Conservation (phyloP, 1,139 yeast genomes). For the Taphrina wiesneri region DNA sequence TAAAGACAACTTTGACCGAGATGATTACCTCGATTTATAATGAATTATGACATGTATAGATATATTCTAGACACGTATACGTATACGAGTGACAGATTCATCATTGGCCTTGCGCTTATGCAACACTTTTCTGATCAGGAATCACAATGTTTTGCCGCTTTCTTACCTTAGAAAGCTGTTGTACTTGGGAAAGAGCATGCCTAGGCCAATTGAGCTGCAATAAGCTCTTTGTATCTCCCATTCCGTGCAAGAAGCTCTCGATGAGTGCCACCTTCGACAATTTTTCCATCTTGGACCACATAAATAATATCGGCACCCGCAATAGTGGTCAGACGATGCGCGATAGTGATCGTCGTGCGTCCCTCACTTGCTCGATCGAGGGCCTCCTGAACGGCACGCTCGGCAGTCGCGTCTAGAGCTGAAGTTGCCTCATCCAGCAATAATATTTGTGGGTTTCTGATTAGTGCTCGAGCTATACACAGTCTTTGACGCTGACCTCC, state of each 20-base stretch:
- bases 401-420: conserved; percentile 69
- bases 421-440: conserved; percentile 64
- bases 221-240: conserved; percentile 37
- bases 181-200: no score
- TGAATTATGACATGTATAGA: no score
- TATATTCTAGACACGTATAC: background rate
- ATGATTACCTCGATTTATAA: no score
- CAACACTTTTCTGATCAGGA: background rate
- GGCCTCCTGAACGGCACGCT: conserved; percentile 72
- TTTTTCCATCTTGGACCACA: conserved; percentile 75
- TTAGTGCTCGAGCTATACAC: conserved; percentile 76
- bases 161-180: no score
- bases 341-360: conserved; percentile 76
- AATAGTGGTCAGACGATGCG: conserved; percentile 86
- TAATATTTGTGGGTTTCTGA: conserved; percentile 67
- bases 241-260: conserved; percentile 59
- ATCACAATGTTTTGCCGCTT: no score
- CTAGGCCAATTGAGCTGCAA: conserved; percentile 27
- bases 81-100: background rate
- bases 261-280: conserved; percentile 80
- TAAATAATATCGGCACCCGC: conserved; percentile 77
- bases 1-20: no score
- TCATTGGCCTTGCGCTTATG: background rate
- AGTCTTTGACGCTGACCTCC: conserved; percentile 86
- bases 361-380: conserved; percentile 60